These are phyloP conservation scores for Pezicula carpinea DNA, from an alignment of 2,329 filamentous ascomycete species.

Conservation along the genomic window DNA sequence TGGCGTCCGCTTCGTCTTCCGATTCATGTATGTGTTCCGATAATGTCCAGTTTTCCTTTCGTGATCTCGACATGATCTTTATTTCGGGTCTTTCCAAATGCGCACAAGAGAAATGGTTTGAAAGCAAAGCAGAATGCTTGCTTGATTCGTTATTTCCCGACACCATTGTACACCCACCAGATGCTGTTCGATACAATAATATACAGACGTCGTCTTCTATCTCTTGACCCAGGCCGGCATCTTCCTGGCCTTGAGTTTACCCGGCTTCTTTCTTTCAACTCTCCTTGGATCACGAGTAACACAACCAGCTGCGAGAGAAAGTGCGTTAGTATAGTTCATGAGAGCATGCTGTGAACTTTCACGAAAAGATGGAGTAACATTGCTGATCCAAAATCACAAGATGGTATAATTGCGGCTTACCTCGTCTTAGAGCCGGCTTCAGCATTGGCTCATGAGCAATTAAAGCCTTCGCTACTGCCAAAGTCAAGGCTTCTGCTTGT, in stretches of 20 bases:
- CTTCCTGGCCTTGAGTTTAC: slow-evolving; percentile 94
- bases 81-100: neutral
- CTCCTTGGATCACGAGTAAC: slow-evolving; percentile 85
- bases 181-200: slow-evolving; percentile 22
- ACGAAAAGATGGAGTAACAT: too few relatives aligned
- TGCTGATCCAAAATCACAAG: neutral
- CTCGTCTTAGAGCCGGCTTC: slow-evolving; percentile 81
- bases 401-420: slow-evolving; percentile 49
- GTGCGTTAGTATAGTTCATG: slow-evolving; percentile 31
- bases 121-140: neutral
- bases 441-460: slow-evolving; percentile 87
- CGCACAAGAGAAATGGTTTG: neutral
- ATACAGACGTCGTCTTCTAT: slow-evolving; percentile 26
- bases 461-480: slow-evolving; percentile 84
- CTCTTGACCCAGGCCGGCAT: slow-evolving; percentile 95
- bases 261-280: slow-evolving; percentile 98
- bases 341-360: slow-evolving; percentile 20
- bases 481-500: slow-evolving; percentile 88
- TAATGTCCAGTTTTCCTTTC: too few relatives aligned
- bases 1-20: too few relatives aligned
- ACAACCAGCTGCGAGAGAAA: slow-evolving; percentile 67
- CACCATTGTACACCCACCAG: slow-evolving; percentile 1
- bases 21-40: too few relatives aligned
- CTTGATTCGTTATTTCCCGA: slow-evolving; percentile 2
- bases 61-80: too few relatives aligned